Percentiles rank a stretch among this genome's conserved stretches.
phyloP scores from a whole-genome alignment of 2,329 filamentous ascomycete species.

The Coniochaeta sp. region DNA sequence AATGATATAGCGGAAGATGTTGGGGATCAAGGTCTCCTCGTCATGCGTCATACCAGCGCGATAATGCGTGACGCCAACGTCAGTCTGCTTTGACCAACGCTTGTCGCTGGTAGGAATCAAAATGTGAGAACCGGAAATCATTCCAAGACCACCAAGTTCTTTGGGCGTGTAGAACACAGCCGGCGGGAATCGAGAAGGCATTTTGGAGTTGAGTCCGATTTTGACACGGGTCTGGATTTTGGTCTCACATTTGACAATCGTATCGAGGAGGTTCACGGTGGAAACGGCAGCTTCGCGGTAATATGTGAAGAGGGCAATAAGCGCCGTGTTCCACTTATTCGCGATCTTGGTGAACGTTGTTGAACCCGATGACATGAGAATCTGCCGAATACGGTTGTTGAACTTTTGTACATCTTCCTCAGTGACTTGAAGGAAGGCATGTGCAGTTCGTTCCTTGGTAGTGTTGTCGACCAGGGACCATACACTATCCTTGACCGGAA shows the following conservation, averaged over 20 bases:
- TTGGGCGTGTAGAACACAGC: slow-evolving; percentile 99
- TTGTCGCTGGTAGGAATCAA: slow-evolving; percentile 96
- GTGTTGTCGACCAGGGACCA: slow-evolving; percentile 97
- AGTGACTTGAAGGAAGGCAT: slow-evolving; percentile 95
- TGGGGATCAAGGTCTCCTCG: slow-evolving; percentile 94
- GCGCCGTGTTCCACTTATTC: slow-evolving; percentile 98
- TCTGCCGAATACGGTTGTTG: slow-evolving; percentile 97
- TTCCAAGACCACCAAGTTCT: slow-evolving; percentile 90
- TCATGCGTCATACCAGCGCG: slow-evolving; percentile 97
- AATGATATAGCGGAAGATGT: slow-evolving; percentile 99
- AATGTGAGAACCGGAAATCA: slow-evolving; percentile 98
- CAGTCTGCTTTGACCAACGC: slow-evolving; percentile 96
- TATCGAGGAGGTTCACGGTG: slow-evolving; percentile 87
- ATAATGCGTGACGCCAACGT: slow-evolving; percentile 94
- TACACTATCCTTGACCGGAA: slow-evolving; percentile 94
- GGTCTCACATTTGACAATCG: slow-evolving; percentile 98
- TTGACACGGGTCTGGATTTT: slow-evolving; percentile 99
- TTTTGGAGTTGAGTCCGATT: slow-evolving; percentile 97
- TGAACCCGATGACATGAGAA: slow-evolving; percentile 98
- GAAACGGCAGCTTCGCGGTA: slow-evolving; percentile 97
- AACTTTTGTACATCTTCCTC: slow-evolving; percentile 98
- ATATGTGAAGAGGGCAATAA: slow-evolving; percentile 97
- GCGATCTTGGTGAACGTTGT: slow-evolving; percentile 99
- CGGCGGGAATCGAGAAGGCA: slow-evolving; percentile 96
- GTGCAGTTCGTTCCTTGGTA: slow-evolving; percentile 92